Conservation (phyloP, 2,329 filamentous ascomycete species). For the Trichoderma simmonsii region DNA sequence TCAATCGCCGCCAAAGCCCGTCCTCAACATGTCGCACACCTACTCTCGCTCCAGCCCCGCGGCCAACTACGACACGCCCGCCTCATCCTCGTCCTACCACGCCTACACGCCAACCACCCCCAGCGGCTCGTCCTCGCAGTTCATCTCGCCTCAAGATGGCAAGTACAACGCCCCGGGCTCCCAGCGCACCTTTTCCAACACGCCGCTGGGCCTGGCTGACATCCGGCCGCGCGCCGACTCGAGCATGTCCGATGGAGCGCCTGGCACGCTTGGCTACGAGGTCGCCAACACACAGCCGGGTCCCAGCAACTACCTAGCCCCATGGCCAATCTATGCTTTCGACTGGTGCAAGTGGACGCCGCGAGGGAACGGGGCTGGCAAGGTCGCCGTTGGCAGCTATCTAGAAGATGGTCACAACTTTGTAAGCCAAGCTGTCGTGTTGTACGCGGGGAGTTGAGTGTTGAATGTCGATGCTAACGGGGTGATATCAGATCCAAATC, state of each 20-base stretch:
- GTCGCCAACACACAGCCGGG: slow-evolving; percentile 61
- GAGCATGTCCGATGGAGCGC: slow-evolving; percentile 67
- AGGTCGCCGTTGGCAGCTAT: slow-evolving; percentile 93
- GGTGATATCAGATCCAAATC: slow-evolving; percentile 76
- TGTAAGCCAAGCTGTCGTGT: slow-evolving; percentile 50
- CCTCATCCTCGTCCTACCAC: slow-evolving; percentile 54
- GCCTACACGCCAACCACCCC: slow-evolving; percentile 64
- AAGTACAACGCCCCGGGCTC: slow-evolving; percentile 57
- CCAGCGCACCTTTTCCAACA: slow-evolving; percentile 70
- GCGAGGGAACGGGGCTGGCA: slow-evolving; percentile 75
- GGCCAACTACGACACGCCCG: slow-evolving; percentile 51
- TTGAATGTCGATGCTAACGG: slow-evolving; percentile 1
- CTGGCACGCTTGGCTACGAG: slow-evolving; percentile 63
- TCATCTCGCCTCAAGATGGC: slow-evolving; percentile 54
- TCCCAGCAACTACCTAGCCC: slow-evolving; percentile 90
- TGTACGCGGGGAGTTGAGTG: neutral
- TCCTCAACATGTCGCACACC: slow-evolving; percentile 64
- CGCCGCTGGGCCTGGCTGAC: slow-evolving; percentile 85
- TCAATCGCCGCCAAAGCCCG: slow-evolving; percentile 46
- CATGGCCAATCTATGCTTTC: slow-evolving; percentile 93
- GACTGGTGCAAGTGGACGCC: slow-evolving; percentile 99
- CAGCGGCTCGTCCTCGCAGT: slow-evolving; percentile 59
- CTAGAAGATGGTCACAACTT: slow-evolving; percentile 98
- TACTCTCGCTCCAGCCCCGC: slow-evolving; percentile 86
- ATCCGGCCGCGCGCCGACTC: slow-evolving; percentile 86